Conservation (phyloP, 2,329 filamentous ascomycete species). For the Knufia petricola region DNA sequence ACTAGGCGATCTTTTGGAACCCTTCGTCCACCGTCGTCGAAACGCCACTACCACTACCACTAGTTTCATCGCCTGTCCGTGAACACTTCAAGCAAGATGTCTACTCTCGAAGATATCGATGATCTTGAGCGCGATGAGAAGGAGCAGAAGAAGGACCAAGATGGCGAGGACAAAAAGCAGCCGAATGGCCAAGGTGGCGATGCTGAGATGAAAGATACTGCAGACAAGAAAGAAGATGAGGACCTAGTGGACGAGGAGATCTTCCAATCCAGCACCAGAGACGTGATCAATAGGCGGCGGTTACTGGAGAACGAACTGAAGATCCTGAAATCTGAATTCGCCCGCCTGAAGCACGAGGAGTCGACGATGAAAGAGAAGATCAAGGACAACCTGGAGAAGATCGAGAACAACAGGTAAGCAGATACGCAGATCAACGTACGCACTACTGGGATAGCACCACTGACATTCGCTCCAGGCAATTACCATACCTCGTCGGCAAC, state of each 20-base stretch:
- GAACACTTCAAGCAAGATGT: conserved; percentile 49
- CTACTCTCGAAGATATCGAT: conserved; percentile 84
- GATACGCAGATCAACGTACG: no score
- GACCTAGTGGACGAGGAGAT: conserved; percentile 89
- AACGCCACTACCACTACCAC: no score
- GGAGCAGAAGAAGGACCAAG: conserved; percentile 50
- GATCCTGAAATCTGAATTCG: conserved; percentile 97
- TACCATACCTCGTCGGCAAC: conserved; percentile 96
- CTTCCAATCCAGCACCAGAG: conserved; percentile 81
- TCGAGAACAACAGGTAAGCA: conserved; percentile 88
- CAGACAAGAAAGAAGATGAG: conserved; percentile 57
- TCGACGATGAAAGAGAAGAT: conserved; percentile 96
- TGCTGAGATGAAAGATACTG: conserved; percentile 80
- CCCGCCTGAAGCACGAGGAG: conserved; percentile 90
- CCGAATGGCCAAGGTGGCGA: conserved; percentile 45
- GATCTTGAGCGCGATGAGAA: conserved; percentile 71
- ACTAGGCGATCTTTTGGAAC: no score
- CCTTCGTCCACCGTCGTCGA: no score
- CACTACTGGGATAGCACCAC: no score
- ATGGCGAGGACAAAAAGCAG: conserved; percentile 49
- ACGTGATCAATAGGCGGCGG: conserved; percentile 82
- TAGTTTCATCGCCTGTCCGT: background rate
- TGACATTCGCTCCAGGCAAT: conserved; percentile 55
- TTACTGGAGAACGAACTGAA: conserved; percentile 94
- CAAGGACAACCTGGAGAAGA: conserved; percentile 98